Evolutionary conservation across 306 rosid genomes (phyloP).

Genomic region (Biancaea sappan): DNA sequence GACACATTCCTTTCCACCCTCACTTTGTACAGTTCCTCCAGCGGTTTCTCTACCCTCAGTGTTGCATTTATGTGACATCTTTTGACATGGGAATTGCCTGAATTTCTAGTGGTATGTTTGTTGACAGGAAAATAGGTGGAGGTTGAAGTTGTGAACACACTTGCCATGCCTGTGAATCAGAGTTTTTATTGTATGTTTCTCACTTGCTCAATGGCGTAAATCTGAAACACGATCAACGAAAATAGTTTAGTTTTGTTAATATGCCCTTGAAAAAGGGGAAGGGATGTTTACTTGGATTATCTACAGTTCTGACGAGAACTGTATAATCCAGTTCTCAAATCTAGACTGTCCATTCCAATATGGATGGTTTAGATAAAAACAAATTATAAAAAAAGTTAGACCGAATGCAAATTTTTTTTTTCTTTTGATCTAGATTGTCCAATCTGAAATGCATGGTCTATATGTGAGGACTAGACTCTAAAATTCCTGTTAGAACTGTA

Average conservation of each 20-base stretch:
- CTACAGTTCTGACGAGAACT: no score
- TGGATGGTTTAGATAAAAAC: no score
- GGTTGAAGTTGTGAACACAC: conserved; percentile 44
- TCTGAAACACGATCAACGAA: conserved; percentile 22
- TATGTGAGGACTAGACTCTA: no score
- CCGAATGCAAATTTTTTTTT: no score
- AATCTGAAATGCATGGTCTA: no score
- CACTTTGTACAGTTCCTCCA: conserved; percentile 82
- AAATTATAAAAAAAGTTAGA: no score
- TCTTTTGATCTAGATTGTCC: no score
- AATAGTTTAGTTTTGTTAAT: background rate
- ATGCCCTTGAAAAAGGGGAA: no score
- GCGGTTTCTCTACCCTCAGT: conserved; percentile 64
- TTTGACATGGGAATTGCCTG: conserved; percentile 22
- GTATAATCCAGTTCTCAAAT: no score
- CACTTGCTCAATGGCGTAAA: conserved; percentile 24
- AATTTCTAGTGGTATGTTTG: conserved; percentile 33
- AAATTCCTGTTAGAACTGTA: no score
- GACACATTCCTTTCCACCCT: conserved; percentile 71
- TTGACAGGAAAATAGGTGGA: conserved; percentile 46
- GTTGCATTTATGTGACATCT: conserved; percentile 52
- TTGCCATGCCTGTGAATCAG: conserved; percentile 49
- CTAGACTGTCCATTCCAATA: no score
- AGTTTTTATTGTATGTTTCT: background rate
- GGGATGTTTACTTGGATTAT: no score